These are phyloP conservation scores for Pseudomonodictys pantanalensis DNA, from an alignment of 495 filamentous ascomycete genomes.

Conservation along the genomic window DNA sequence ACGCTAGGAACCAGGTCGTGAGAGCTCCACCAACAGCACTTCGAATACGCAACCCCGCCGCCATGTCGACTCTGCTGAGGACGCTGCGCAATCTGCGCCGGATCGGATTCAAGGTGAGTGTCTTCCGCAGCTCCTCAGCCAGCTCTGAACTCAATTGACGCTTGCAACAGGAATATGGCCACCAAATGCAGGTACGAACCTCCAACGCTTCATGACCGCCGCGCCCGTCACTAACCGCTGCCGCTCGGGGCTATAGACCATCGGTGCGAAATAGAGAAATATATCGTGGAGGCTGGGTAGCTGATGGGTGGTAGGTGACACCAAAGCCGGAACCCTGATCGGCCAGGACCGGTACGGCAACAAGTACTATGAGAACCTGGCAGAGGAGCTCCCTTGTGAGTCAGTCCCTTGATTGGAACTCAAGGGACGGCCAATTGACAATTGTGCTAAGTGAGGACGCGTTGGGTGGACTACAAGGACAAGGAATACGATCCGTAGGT, in stretches of 20 bases:
- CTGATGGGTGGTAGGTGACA: constrained; percentile 69
- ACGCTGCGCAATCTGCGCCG: constrained; percentile 81
- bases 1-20: not conserved
- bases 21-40: not conserved
- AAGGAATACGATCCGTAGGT: constrained; percentile 78
- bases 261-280: constrained; percentile 47
- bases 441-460: constrained; percentile 69
- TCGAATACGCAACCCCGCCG: constrained; percentile 35
- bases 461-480: constrained; percentile 96
- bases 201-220: not conserved
- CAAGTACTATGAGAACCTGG: constrained; percentile 92
- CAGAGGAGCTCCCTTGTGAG: constrained; percentile 85
- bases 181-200: constrained; percentile 81
- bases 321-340: constrained; percentile 87
- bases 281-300: not conserved
- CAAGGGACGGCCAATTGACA: constrained; percentile 9
- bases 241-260: constrained; percentile 52
- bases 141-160: constrained; percentile 41
- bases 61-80: constrained; percentile 88
- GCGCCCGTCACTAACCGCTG: constrained; percentile 11
- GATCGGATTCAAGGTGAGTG: constrained; percentile 77
- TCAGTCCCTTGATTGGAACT: not conserved
- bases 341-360: constrained; percentile 89
- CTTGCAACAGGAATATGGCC: constrained; percentile 67
- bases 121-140: not conserved